Evolutionary conservation across 495 filamentous ascomycete species (phyloP).

Genomic region (Xylona heveae): DNA sequence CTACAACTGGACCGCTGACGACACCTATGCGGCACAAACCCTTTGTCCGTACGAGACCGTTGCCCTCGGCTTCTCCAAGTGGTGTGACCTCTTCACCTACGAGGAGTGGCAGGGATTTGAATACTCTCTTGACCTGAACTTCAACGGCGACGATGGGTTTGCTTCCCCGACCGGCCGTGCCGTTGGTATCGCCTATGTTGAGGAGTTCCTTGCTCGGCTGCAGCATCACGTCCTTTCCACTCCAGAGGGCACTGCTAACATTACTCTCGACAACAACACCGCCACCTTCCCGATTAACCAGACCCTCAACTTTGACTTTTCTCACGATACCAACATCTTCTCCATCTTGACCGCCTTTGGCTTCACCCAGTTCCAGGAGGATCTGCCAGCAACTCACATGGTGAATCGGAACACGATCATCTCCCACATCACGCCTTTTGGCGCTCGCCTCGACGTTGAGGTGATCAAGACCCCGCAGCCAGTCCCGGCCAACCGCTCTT

Average conservation of each 20-base stretch:
- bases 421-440: conserved; percentile 36
- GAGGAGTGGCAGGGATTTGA: conserved; percentile 33
- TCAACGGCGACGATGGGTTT: conserved; percentile 33
- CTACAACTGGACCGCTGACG: conserved; percentile 27
- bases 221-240: conserved; percentile 28
- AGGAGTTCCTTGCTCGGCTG: conserved; percentile 38
- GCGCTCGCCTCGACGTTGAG: conserved; percentile 38
- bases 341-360: conserved; percentile 31
- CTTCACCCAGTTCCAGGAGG: conserved; percentile 27
- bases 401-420: conserved; percentile 28
- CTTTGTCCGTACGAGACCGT: conserved; percentile 35
- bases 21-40: conserved; percentile 32
- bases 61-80: conserved; percentile 34
- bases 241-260: conserved; percentile 33
- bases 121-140: conserved; percentile 35
- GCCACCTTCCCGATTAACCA: conserved; percentile 28
- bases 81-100: conserved; percentile 33
- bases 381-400: conserved; percentile 22
- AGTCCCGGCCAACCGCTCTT: conserved; percentile 20
- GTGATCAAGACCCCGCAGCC: conserved; percentile 34
- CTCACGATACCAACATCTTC: no score
- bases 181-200: conserved; percentile 38
- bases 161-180: conserved; percentile 40
- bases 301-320: no score
- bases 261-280: conserved; percentile 23